These are phyloP conservation scores for Hypoxylon perforatum DNA, from an alignment of 495 filamentous ascomycete genomes.

Conservation along the genomic window DNA sequence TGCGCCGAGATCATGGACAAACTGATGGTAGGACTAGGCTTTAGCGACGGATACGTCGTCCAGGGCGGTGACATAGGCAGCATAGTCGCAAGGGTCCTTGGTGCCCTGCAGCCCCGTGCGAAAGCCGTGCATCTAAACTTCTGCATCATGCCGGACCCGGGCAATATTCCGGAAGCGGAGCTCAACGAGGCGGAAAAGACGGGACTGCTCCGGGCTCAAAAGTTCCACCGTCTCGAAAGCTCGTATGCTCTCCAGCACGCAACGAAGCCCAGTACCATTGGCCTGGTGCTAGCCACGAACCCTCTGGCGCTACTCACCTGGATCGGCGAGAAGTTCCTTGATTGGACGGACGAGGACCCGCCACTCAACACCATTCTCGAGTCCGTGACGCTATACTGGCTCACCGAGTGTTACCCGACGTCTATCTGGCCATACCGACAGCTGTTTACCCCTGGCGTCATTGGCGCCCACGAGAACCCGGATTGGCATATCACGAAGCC, in stretches of 20 bases:
- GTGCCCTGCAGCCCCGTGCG: neutral
- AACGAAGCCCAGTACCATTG: conserved; percentile 68
- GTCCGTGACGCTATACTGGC: conserved; percentile 67
- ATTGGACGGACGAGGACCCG: conserved; percentile 66
- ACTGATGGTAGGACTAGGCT: conserved; percentile 70
- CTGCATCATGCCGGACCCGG: conserved; percentile 13
- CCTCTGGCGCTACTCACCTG: conserved; percentile 71
- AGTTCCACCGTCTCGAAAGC: conserved; percentile 52
- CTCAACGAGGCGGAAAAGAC: conserved; percentile 50
- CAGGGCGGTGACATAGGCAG: conserved; percentile 77
- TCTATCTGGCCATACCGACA: conserved; percentile 69
- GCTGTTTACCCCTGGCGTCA: conserved; percentile 44
- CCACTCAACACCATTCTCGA: conserved; percentile 64
- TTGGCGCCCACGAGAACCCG: conserved; percentile 43
- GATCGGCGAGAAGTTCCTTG: conserved; percentile 71
- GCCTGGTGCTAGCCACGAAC: conserved; percentile 61
- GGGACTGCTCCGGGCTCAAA: conserved; percentile 44
- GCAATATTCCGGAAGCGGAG: neutral
- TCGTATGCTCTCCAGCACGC: conserved; percentile 67
- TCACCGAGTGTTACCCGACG: conserved; percentile 65
- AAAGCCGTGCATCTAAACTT: conserved; percentile 14
- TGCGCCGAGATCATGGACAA: conserved; percentile 63
- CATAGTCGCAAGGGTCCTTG: conserved; percentile 52
- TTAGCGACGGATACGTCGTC: conserved; percentile 68
- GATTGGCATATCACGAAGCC: conserved; percentile 60